Evolutionary conservation across 352 stramenopile genomes (phyloP), one percentile per base, ranked within the genome.

Genomic region (Globisporangium camurandrum): DNA sequence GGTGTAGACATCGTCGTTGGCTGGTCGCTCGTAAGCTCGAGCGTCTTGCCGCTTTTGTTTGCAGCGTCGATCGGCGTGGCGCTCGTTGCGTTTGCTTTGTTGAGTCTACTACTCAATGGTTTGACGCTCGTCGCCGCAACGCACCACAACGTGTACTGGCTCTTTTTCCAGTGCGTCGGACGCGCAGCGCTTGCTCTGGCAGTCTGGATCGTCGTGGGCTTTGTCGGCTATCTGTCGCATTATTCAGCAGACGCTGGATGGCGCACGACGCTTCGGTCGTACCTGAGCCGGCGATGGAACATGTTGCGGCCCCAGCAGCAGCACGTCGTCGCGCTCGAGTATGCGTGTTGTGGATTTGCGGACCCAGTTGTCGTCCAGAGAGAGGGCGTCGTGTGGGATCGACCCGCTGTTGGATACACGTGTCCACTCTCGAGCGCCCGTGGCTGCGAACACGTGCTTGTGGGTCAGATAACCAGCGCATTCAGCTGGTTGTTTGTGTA

Each of bases 301-400:
- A 45, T 45, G 5, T 26, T 85, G 11, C 33, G 40, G 9, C 46
- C 66, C 1, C 40, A 49, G 4, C 57, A n/a, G 6, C 64, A 81
- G 30, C 59, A 75, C 28, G 28, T 52, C 4, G 62, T 78, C 38
- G 62, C 66, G 19, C 44, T 85, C 4, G 62, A 77, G 24, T 76
- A 72, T 34, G 47, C 54, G 5, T 83, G 73, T 44, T 85, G 70
- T 38, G 73, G 73, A 8, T 85, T 79, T 33, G 66, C 78, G 36
- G 66, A 82, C 17, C 70, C 73, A 5, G 28, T 66, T 12, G 39
- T 76, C 2, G 37, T 76, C 1, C 50, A 51, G 8, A 58, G 57
- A 8, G 41, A 62, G 43, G 62, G 59, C 7, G 38, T 83, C 10
- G 51, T 75, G 17, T 85, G 76, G 24, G 73, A 83, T 24, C 68